A percentile compares a stretch with the other conserved stretches of the same genome.
Conservation (phyloP, 2,329 filamentous ascomycete species). For the Leptographium lundbergii region DNA sequence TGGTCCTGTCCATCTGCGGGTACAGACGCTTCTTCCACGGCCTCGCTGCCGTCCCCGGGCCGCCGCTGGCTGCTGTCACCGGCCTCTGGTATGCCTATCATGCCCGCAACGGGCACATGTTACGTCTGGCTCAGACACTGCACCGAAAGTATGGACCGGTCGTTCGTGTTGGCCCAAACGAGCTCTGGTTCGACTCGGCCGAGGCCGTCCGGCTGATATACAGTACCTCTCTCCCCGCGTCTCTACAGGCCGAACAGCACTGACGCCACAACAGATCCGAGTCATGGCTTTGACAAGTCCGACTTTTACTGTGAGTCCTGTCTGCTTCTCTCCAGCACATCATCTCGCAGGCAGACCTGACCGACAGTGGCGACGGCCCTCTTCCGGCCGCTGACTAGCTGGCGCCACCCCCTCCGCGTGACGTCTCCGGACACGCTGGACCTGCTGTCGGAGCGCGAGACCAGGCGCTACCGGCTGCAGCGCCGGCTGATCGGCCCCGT, state of each 20-base stretch:
- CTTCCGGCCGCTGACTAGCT: constrained; percentile 28
- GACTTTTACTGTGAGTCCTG: constrained; percentile 35
- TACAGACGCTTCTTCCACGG: constrained; percentile 31
- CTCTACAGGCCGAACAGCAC: neutral
- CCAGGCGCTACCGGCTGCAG: constrained; percentile 34
- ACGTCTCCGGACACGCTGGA: constrained; percentile 32
- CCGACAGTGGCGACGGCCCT: constrained; percentile 32
- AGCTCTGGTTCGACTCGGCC: constrained; percentile 37
- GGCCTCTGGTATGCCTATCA: constrained; percentile 35
- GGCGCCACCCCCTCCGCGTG: constrained; percentile 20
- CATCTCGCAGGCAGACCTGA: neutral
- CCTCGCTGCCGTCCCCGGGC: constrained; percentile 32
- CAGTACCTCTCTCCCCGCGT: constrained; percentile 18
- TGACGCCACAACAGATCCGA: constrained; percentile 22
- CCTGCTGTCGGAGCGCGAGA: constrained; percentile 35
- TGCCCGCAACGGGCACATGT: constrained; percentile 29
- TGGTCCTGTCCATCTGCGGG: neutral
- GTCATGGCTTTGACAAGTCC: constrained; percentile 36
- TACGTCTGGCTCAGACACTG: constrained; percentile 27
- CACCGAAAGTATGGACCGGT: constrained; percentile 34
- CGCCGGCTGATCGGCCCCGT: constrained; percentile 34
- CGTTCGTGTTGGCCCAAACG: constrained; percentile 40
- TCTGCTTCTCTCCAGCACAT: neutral
- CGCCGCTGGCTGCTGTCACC: constrained; percentile 31
- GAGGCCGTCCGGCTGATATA: constrained; percentile 37